Base-by-base conservation (phyloP, 345 rosid species). In the Salix koriyanagi region DNA sequence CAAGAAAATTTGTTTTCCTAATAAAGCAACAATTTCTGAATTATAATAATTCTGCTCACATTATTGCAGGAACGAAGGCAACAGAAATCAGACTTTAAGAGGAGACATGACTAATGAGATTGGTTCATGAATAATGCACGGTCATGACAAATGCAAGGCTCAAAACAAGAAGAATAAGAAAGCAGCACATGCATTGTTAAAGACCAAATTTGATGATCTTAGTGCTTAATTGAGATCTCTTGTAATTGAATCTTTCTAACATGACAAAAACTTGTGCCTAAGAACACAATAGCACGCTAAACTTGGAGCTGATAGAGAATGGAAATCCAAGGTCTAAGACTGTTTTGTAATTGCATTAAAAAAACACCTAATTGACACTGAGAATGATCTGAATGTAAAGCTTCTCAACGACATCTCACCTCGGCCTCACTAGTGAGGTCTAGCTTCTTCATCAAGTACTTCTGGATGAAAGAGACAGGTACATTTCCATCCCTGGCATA, bases 391-490 rank as follows among this genome's bases (percentile, higher is more conserved):
- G 41, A 39, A 13, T 14, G 5, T 18, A 42, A 30, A 39, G 13
- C 36, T 52, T 42, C 18, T 23, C 32, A 21, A 16, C 13, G 34
- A 30, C 39, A 61, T 61, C 56, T 65, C 65, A 81, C 84, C 84
- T 81, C 78, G 9, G 74, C 71, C 69, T 81, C 84, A 61, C 78
- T 81, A 62, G 19, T 69, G 65, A 81, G 84, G 73, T 77, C 64
- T 48, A 81, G 75, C 65, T 81, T 81, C 81, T 77, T 77, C 77
- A 72, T 73, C 67, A 81, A 77, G 78, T 81, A 81, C 78, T 81
- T 81, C 52, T 77, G 84, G 77, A 81, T 77, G 66, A 68, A 81
- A 28, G 84, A 81, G 62, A 81, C 75, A 16, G 79, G 79, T 68
- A 67, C 54, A 48, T 50, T 77, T 73, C 80, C 74, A 69, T 79